Conservation (phyloP, 2,329 filamentous ascomycete genomes). For the Zelopaecilomyces penicillatus region DNA sequence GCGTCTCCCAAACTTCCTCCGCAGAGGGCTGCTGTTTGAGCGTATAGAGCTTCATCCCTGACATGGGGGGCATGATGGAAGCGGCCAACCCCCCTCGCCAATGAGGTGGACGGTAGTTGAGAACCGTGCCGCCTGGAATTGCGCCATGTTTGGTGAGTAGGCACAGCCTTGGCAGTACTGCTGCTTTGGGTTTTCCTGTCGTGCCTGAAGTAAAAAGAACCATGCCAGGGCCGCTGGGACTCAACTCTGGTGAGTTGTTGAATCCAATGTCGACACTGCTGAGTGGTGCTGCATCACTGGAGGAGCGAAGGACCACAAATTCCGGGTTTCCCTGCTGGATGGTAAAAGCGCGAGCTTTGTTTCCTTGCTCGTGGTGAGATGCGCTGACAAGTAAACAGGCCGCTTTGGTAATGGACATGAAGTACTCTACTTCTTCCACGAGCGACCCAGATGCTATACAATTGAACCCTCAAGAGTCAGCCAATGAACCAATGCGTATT, state of each 20-base stretch:
- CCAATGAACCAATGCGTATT: background rate
- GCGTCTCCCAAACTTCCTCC: constrained; percentile 7
- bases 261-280: constrained; percentile 5
- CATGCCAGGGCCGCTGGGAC: constrained; percentile 22
- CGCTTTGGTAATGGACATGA: constrained; percentile 6
- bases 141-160: background rate
- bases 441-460: constrained; percentile 7
- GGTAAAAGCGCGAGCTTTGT: constrained; percentile 1
- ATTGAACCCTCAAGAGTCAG: background rate
- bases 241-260: constrained; percentile 6
- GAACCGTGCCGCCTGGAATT: constrained; percentile 1
- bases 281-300: constrained; percentile 8
- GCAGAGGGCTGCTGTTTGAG: constrained; percentile 7
- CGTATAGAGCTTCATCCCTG: constrained; percentile 9
- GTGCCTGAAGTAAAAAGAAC: constrained; percentile 46
- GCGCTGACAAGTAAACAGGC: constrained; percentile 7
- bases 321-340: constrained; percentile 11
- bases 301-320: constrained; percentile 2
- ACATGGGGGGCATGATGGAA: constrained; percentile 9
- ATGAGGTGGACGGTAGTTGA: constrained; percentile 13
- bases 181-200: constrained; percentile 41
- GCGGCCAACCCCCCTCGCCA: constrained; percentile 12
- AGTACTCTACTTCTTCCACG: constrained; percentile 11
- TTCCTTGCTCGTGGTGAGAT: constrained; percentile 1
- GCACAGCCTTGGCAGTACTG: constrained; percentile 42